Evolutionary conservation across 768 basidiomycete species (phyloP).

Genomic region (Leccinum aurantiacum): DNA sequence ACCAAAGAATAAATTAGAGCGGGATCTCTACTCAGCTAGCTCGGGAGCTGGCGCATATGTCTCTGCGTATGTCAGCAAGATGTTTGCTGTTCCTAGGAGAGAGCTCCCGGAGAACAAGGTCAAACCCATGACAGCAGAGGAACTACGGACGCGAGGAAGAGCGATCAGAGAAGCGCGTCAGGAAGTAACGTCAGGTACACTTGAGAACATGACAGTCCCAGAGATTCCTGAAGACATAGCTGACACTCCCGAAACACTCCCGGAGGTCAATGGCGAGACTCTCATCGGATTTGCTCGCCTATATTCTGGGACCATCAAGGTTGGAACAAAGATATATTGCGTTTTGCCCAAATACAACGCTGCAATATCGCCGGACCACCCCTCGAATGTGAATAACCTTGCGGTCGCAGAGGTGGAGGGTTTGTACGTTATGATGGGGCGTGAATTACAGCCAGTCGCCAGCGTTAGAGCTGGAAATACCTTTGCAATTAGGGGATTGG

Average conservation of each 20-base stretch:
- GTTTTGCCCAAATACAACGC: constrained; percentile 86
- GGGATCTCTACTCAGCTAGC: constrained; percentile 74
- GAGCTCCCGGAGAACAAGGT: constrained; percentile 88
- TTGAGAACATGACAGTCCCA: constrained; percentile 8
- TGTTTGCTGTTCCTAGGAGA: constrained; percentile 86
- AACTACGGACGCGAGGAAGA: constrained; percentile 68
- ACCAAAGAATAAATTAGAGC: constrained; percentile 81
- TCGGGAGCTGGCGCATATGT: constrained; percentile 56
- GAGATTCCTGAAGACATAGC: constrained; percentile 3
- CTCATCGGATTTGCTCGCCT: constrained; percentile 92
- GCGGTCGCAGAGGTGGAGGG: constrained; percentile 62
- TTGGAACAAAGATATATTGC: constrained; percentile 63
- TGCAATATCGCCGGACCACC: constrained; percentile 59
- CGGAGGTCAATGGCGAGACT: constrained; percentile 46
- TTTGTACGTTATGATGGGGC: constrained; percentile 97
- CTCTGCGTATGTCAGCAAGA: constrained; percentile 93
- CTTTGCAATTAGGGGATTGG: constrained; percentile 88
- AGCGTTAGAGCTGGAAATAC: constrained; percentile 89
- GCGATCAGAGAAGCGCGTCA: constrained; percentile 48
- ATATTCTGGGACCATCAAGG: constrained; percentile 82
- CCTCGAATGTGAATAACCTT: constrained; percentile 66
- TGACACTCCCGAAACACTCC: background rate
- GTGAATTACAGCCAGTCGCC: constrained; percentile 84
- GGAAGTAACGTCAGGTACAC: constrained; percentile 33
- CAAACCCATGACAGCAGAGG: constrained; percentile 74